phyloP scores from a whole-genome alignment of 1,139 yeast species.

The Diutina mesorugosa region DNA sequence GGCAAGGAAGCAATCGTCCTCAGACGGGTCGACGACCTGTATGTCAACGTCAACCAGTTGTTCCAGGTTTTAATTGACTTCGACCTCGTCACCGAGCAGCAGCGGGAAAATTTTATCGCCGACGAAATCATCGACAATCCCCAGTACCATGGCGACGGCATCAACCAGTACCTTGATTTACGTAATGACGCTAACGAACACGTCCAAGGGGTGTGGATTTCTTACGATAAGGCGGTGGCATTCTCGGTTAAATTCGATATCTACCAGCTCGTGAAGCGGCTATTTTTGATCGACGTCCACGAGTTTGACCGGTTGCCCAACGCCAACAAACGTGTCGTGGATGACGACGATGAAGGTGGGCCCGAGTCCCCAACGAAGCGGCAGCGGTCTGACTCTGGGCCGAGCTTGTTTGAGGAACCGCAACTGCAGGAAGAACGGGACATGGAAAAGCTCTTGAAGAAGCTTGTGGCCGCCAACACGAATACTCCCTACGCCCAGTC shows the following conservation, averaged over 20 bases:
- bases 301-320: slow-evolving; percentile 27
- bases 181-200: slow-evolving; percentile 13
- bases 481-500: slow-evolving; percentile 46
- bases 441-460: slow-evolving; percentile 1
- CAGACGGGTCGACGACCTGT: slow-evolving; percentile 33
- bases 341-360: slow-evolving; percentile 3
- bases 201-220: slow-evolving; percentile 29
- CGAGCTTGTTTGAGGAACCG: background rate
- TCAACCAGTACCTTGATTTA: slow-evolving; percentile 18
- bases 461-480: slow-evolving; percentile 7
- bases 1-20: slow-evolving; percentile 12
- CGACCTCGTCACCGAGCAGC: slow-evolving; percentile 14
- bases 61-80: slow-evolving; percentile 20
- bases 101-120: slow-evolving; percentile 17
- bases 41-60: slow-evolving; percentile 27
- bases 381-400: slow-evolving; percentile 5
- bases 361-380: slow-evolving; percentile 2
- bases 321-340: slow-evolving; percentile 3
- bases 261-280: slow-evolving; percentile 24
- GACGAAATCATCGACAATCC: slow-evolving; percentile 22
- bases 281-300: slow-evolving; percentile 33
- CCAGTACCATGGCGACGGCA: slow-evolving; percentile 15
- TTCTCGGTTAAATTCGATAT: slow-evolving; percentile 29
- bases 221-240: slow-evolving; percentile 31
- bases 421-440: background rate